Percentiles rank a stretch among this genome's conserved stretches.
These are phyloP conservation scores for Calcarisporium arbuscula DNA, from an alignment of 2,329 filamentous ascomycete species.

Conservation along the genomic window DNA sequence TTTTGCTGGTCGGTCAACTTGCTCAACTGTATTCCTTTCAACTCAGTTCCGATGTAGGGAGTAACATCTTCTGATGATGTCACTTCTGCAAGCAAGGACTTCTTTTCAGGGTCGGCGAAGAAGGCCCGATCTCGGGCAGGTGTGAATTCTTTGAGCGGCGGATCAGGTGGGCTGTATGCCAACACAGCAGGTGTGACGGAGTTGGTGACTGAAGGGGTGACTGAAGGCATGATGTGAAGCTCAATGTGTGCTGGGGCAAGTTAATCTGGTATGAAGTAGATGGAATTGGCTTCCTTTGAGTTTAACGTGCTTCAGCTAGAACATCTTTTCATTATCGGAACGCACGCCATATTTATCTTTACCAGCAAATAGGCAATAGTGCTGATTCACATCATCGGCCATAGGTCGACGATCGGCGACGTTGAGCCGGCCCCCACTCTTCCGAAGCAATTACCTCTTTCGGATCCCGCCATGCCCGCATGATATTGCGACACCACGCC, in stretches of 20 bases:
- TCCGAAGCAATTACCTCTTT: too few species aligned
- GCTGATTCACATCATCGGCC: too few species aligned
- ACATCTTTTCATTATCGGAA: too few species aligned
- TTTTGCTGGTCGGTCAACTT: slow-evolving; percentile 31
- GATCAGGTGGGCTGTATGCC: slow-evolving; percentile 7
- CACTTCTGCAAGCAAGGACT: slow-evolving; percentile 1
- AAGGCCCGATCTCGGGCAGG: slow-evolving; percentile 8
- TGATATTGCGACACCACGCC: slow-evolving; percentile 6
- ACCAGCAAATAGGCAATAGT: too few species aligned
- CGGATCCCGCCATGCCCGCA: slow-evolving; percentile 3
- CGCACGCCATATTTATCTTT: too few species aligned
- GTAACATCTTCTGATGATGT: slow-evolving; percentile 8
- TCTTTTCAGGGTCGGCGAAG: slow-evolving; percentile 7
- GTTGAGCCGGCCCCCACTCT: not conserved
- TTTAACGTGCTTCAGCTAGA: too few species aligned
- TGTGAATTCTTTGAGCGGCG: slow-evolving; percentile 6
- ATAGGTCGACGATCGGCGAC: too few species aligned
- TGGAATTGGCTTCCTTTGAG: too few species aligned
- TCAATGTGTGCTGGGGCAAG: not conserved
- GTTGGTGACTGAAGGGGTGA: slow-evolving; percentile 4
- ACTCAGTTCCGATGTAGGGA: slow-evolving; percentile 32
- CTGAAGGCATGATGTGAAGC: slow-evolving; percentile 2
- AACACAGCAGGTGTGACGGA: slow-evolving; percentile 5
- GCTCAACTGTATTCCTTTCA: slow-evolving; percentile 32
- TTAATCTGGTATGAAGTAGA: too few species aligned